These are phyloP conservation scores for Diaporthe sp. DNA, from an alignment of 2,329 filamentous ascomycete species.

Conservation along the genomic window DNA sequence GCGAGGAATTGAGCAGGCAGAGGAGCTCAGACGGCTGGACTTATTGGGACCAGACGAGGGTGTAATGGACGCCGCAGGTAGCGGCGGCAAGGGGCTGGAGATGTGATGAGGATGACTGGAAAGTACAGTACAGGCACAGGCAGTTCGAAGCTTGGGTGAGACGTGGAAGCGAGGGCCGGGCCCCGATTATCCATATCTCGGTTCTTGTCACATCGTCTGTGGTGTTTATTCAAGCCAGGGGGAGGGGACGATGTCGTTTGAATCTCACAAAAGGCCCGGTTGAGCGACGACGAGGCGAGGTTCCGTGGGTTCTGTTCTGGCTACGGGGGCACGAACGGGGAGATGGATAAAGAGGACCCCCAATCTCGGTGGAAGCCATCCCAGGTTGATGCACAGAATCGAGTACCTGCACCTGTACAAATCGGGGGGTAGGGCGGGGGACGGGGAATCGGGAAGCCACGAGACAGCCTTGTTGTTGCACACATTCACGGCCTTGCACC, in stretches of 20 bases:
- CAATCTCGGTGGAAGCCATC: slow-evolving; percentile 7
- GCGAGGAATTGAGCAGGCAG: not conserved
- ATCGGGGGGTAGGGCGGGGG: not conserved
- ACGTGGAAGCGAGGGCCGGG: slow-evolving; percentile 24
- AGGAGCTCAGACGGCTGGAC: not conserved
- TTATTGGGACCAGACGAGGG: slow-evolving; percentile 3
- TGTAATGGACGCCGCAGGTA: not conserved
- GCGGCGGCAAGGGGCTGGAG: slow-evolving; percentile 1
- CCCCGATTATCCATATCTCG: slow-evolving; percentile 31
- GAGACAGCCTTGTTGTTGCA: slow-evolving; percentile 32
- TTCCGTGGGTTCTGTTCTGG: not conserved
- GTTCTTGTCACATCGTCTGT: slow-evolving; percentile 25
- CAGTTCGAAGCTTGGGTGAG: not conserved
- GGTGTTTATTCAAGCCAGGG: not conserved
- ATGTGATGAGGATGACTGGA: not conserved
- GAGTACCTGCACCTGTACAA: not conserved
- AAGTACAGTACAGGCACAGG: not conserved
- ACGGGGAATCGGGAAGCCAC: slow-evolving; percentile 27
- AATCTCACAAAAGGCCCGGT: not conserved
- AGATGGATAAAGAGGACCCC: slow-evolving; percentile 8
- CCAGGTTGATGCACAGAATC: not conserved
- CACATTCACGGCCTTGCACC: not conserved
- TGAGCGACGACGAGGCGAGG: not conserved
- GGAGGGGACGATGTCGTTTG: not conserved
- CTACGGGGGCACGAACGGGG: not conserved